A percentile compares a stretch with the other conserved stretches of the same genome.
Evolutionary conservation across 2,329 filamentous ascomycete genomes (phyloP).

Genomic region (Thyridium curvatum): DNA sequence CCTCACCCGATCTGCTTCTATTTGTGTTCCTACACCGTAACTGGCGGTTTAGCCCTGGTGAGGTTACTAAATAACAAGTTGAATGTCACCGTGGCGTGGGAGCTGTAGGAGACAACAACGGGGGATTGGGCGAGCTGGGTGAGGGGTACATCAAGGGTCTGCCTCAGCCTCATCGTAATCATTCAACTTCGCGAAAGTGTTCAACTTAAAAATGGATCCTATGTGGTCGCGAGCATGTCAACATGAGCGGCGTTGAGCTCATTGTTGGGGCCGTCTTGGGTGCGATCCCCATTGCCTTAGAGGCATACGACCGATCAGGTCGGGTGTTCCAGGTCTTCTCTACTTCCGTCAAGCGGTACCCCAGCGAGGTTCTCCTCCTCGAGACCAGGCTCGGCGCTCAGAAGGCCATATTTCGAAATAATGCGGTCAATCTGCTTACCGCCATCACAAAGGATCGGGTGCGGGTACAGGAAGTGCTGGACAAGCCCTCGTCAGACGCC

Average conservation of each 20-base stretch:
- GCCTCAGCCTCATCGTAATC: too few species aligned
- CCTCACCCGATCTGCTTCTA: too few species aligned
- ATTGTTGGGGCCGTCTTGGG: constrained; percentile 6
- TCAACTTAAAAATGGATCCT: too few species aligned
- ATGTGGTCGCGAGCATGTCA: background rate
- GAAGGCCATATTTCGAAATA: constrained; percentile 5
- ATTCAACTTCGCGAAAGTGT: too few species aligned
- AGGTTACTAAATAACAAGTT: too few species aligned
- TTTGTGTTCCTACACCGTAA: too few species aligned
- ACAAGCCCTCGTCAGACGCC: constrained; percentile 1
- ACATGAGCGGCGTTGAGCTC: constrained; percentile 7
- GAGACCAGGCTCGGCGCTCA: constrained; percentile 4
- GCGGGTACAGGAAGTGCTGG: background rate
- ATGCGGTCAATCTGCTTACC: constrained; percentile 6
- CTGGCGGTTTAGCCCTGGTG: too few species aligned
- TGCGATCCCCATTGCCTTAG: constrained; percentile 4
- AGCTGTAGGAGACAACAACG: too few species aligned
- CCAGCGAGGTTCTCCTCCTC: constrained; percentile 3
- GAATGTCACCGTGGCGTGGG: too few species aligned
- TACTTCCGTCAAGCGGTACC: background rate
- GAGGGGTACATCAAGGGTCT: too few species aligned
- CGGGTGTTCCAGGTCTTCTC: constrained; percentile 2
- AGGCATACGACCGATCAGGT: constrained; percentile 4
- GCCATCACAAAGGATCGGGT: constrained; percentile 5
- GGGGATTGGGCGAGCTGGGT: too few species aligned